A percentile compares a stretch with the other conserved stretches of the same genome.
phyloP scores from a whole-genome alignment of 176 grass and related monocot species.

The Oryza longistaminata region DNA sequence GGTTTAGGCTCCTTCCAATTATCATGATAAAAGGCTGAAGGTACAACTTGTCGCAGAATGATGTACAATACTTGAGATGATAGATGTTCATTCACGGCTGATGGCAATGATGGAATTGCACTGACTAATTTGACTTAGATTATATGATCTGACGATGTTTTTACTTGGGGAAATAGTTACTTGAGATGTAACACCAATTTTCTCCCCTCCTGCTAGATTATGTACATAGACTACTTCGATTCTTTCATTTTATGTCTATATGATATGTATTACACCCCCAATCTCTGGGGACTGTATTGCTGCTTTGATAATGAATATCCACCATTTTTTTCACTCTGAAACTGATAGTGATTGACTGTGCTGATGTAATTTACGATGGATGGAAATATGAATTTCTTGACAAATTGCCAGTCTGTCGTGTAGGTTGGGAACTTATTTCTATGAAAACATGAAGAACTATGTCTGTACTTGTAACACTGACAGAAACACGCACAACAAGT shows the following conservation, averaged over 20 bases:
- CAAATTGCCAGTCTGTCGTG: too few relatives aligned
- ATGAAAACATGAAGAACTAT: not conserved
- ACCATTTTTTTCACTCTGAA: not conserved
- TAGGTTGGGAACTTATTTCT: not conserved
- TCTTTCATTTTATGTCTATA: not conserved
- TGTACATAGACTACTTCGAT: not conserved
- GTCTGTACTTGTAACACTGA: not conserved
- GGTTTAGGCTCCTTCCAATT: constrained; percentile 59
- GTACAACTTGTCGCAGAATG: not conserved
- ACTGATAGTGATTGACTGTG: too few relatives aligned
- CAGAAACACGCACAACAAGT: not conserved
- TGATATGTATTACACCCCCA: not conserved
- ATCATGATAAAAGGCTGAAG: constrained; percentile 37
- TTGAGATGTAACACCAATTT: not conserved
- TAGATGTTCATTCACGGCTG: not conserved
- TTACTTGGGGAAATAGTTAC: constrained; percentile 1
- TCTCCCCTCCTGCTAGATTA: not conserved
- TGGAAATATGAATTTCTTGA: not conserved
- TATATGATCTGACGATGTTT: not conserved
- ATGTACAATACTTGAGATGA: constrained; percentile 18
- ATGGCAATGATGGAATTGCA: not conserved
- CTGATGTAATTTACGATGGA: not conserved
- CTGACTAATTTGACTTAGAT: not conserved
- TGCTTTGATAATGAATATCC: not conserved
- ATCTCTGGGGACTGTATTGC: not conserved